Base-by-base conservation (phyloP, 148 eudicot species). In the Persicaria tinctoria region DNA sequence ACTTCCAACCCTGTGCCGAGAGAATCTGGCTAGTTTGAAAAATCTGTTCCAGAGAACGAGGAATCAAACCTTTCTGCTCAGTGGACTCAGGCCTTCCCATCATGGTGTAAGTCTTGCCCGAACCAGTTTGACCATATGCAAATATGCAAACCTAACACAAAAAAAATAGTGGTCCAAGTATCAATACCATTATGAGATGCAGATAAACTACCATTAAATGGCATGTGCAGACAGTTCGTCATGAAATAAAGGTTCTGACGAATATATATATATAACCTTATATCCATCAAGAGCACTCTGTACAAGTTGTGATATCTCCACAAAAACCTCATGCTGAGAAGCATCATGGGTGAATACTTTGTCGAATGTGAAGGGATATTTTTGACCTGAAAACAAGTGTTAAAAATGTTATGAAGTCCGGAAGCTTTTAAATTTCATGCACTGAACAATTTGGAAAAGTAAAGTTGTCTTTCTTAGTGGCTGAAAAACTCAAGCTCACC, bases 221-320 rank as follows among this genome's bases (percentile, higher is more conserved):
- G 57, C 17, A 12, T 32, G 38, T 32, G 57, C 11, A 50, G 53
- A 13, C 17, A 6, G 41, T 5, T 44, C 5, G 6, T 12, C 3
- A 5, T n/a, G 47, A 66, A 66, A 41, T 1, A 64, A 66, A 23
- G 6, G 16, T 2, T 63, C 27, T 50, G 64, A 32, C 50, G 57
- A 73, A 68, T 41, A 68, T 5, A 20, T 2, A 64, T 51, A 89
- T n/a, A n/a, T n/a, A n/a, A n/a, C 96, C 96, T 88, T 90, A 45
- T 89, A 91, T n/a, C 96, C 96, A 81, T 91, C 96, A 18, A 91
- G 93, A 14, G 96, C 96, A 82, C 96, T 91, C 53, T 91, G 96
- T 53, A 91, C 91, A 50, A 91, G 68, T 79, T 91, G 93, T 4
- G 96, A 91, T 70, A 91, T 89, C 77, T 91, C 96, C 16, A 74